Base-by-base conservation (phyloP, 352 stramenopile genomes). In the Nannochloropsis limnetica region DNA sequence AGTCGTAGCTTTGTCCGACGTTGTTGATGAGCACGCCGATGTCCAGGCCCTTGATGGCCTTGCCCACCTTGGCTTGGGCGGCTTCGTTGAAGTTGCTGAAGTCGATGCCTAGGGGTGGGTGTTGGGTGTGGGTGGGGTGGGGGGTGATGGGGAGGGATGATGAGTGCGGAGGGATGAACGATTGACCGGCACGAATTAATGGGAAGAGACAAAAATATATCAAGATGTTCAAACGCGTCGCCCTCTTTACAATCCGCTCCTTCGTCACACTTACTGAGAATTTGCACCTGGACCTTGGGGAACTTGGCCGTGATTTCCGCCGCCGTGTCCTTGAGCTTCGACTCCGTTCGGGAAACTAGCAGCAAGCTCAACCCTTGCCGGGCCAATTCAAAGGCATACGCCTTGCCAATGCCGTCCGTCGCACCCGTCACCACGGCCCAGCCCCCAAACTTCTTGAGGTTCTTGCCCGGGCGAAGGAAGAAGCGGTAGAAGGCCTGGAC, bases 1-100 rank as follows among this genome's bases (percentile, higher is more conserved):
- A 98, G 80, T 96, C 93, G 89, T 99, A 99, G 82, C 92, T 97
- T 67, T 98, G 93, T 81, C 97, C 97, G 25, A 99, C 97, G 89
- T 99, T 99, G 91, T 99, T 99, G 84, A 99, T 92, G 32, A 99
- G 91, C 80, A 99, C 91, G 32, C 95, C 97, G 31, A 99, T 86
- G 82, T 98, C 95, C 83, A 96, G 87, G 23, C 92, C 88, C 69
- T 95, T 87, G 68, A 93, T 83, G 23, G 87, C 86, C 43, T 90
- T 88, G 8, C 83, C 83, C 0, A 93, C 85, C 31, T 85, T 86
- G 61, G 61, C 43, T 84, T 81, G 61, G 87, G 85, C 44, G 88
- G 86, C 44, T 86, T 87, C 86, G 80, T 91, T 88, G 82, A 93
- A 93, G 28, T 91, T 92, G 17, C 80, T 25, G 68, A 87, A 81